Base-by-base conservation (phyloP, 352 stramenopile genomes). In the Pythium plurisporium region DNA sequence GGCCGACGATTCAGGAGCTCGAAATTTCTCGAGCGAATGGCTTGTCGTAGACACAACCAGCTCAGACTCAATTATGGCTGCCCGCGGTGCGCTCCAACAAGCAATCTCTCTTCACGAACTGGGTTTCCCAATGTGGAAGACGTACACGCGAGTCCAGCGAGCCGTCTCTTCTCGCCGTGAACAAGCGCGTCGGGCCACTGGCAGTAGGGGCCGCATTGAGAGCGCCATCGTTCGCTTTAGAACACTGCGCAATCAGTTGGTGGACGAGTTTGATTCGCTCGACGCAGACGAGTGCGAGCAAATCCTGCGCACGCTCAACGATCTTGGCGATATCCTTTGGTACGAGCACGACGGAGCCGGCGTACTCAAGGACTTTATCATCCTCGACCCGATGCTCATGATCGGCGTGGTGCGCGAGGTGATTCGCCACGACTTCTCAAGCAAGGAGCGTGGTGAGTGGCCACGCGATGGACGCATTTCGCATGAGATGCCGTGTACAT, bases 351-450 rank as follows among this genome's bases (percentile, higher is more conserved):
- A 41, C 17, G 48, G 29, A 17, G 56, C 37, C 5, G 56, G 56
- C 9, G 37, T 45, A 17, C 34, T 64, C n/a, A 45, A 42, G 12
- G 56, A 58, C 25, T 31, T 11, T 33, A 27, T 64, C n/a, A 47
- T 64, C 31, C 26, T 64, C 17, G 40, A 64, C 17, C 69, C 60
- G 2, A 70, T 63, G 12, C 59, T 76, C 25, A 62, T 69, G 6
- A 71, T 76, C 9, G 65, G 73, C 9, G 41, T 73, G 2, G 47
- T 65, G 17, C 58, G 58, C 8, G 41, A 65, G 22, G 49, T 65
- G 11, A 33, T 65, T 20, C 47, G 45, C 14, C 58, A 65, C 42
- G 50, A 59, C 15, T 38, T 43, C 19, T 22, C 57, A 10, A 31
- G 59, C 14, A 36, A 37, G 20, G 15, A 17, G 2, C 11, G 4